phyloP scores from a whole-genome alignment of 768 basidiomycete genomes.

The Termitomyces sp. region DNA sequence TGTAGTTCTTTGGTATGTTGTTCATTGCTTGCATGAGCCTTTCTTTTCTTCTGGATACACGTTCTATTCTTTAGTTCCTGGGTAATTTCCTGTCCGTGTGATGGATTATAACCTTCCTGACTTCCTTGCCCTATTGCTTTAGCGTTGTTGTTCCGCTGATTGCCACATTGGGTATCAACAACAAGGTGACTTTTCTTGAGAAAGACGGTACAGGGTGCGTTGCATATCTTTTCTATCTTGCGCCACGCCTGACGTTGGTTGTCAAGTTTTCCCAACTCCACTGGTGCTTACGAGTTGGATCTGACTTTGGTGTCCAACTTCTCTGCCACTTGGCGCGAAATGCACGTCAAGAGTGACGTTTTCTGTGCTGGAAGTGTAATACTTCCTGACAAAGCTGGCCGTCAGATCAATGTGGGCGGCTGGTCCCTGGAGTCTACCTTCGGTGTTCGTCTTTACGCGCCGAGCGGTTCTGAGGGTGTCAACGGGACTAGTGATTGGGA shows the following conservation, averaged over 20 bases:
- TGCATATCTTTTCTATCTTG: not conserved
- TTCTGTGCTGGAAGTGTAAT: conserved; percentile 74
- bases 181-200: conserved; percentile 78
- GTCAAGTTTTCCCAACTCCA: conserved; percentile 49
- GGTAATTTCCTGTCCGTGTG: conserved; percentile 26
- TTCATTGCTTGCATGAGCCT: not conserved
- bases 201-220: conserved; percentile 59
- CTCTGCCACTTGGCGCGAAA: conserved; percentile 60
- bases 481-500: conserved; percentile 80
- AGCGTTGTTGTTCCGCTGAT: conserved; percentile 71
- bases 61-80: conserved; percentile 30
- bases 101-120: not conserved
- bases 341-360: conserved; percentile 74
- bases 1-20: conserved; percentile 42
- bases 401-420: conserved; percentile 62
- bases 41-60: not conserved
- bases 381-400: conserved; percentile 67
- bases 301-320: conserved; percentile 46
- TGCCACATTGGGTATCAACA: conserved; percentile 72
- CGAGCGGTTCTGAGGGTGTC: conserved; percentile 59
- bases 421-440: conserved; percentile 69
- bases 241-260: conserved; percentile 1
- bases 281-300: conserved; percentile 78
- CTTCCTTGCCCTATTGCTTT: conserved; percentile 1
- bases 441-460: conserved; percentile 69